Evolutionary conservation across 2,329 filamentous ascomycete species (phyloP).

Genomic region (Scedosporium boydii): DNA sequence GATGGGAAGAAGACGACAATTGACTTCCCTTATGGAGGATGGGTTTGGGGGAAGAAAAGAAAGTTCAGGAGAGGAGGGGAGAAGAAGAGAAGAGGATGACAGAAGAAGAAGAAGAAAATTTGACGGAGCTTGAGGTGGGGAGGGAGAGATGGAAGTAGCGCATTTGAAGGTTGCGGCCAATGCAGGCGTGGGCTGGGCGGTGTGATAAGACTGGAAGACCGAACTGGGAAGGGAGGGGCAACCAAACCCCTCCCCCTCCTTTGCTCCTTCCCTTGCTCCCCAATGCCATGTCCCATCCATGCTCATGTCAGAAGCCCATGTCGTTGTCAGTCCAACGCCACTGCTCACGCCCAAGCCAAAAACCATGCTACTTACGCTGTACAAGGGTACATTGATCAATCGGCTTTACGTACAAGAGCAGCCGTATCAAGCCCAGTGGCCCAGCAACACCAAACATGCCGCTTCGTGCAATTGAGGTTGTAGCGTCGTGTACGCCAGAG

Average conservation of each 20-base stretch:
- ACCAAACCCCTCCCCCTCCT: not conserved
- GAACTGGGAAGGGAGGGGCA: not conserved
- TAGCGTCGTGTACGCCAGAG: too few species aligned
- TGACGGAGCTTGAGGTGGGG: conserved; percentile 4
- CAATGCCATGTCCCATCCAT: not conserved
- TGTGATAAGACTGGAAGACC: not conserved
- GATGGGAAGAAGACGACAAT: conserved; percentile 3
- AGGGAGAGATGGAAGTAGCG: conserved; percentile 1
- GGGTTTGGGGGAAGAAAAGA: conserved; percentile 6
- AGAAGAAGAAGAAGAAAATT: conserved; percentile 5
- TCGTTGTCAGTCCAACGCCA: not conserved
- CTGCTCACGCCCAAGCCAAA: not conserved
- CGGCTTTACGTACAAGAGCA: too few species aligned
- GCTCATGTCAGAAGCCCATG: not conserved
- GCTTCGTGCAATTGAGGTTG: too few species aligned
- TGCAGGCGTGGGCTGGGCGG: not conserved
- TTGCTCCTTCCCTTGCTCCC: not conserved
- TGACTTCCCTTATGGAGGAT: conserved; percentile 2
- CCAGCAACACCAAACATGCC: too few species aligned
- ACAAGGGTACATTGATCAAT: too few species aligned
- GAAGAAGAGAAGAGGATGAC: not conserved
- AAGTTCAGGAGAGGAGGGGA: not conserved
- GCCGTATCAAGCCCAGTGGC: too few species aligned
- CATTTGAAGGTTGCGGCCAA: not conserved
- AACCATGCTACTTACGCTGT: not conserved